phyloP scores from a whole-genome alignment of 768 basidiomycete species.

The Chalciporus chontae region DNA sequence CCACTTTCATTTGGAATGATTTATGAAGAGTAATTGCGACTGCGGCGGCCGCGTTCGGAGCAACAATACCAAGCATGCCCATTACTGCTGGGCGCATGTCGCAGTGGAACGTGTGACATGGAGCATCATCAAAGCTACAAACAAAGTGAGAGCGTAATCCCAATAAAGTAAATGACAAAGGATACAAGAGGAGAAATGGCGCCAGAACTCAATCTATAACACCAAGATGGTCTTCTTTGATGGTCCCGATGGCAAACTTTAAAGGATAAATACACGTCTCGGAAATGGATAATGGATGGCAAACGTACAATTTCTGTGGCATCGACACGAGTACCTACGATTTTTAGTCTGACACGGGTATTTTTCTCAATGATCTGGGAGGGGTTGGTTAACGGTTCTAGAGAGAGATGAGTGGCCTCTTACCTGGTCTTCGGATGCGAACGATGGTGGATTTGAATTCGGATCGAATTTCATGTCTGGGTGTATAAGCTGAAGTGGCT shows the following conservation, averaged over 20 bases:
- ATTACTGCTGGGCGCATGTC: neutral
- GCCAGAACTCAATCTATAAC: constrained; percentile 63
- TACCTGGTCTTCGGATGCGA: constrained; percentile 87
- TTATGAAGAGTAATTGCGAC: no score
- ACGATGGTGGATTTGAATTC: constrained; percentile 95
- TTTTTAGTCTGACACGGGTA: constrained; percentile 87
- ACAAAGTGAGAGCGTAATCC: constrained; percentile 1
- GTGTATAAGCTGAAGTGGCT: constrained; percentile 71
- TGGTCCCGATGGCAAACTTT: constrained; percentile 95
- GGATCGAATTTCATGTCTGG: constrained; percentile 95
- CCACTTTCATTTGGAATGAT: no score
- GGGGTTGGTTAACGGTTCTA: neutral
- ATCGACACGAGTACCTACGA: constrained; percentile 97
- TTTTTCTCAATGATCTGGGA: constrained; percentile 88
- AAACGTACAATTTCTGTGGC: constrained; percentile 90
- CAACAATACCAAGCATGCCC: neutral
- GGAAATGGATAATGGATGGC: neutral
- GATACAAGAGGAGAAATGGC: neutral
- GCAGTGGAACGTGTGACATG: neutral
- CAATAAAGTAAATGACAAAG: neutral
- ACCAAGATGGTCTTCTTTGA: constrained; percentile 97
- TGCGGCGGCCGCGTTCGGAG: neutral
- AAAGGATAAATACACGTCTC: neutral
- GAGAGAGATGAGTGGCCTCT: neutral
- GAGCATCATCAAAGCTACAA: constrained; percentile 3